Conservation (phyloP, 192 early-diverging fungal species). For the Coemansia guatemalensis region DNA sequence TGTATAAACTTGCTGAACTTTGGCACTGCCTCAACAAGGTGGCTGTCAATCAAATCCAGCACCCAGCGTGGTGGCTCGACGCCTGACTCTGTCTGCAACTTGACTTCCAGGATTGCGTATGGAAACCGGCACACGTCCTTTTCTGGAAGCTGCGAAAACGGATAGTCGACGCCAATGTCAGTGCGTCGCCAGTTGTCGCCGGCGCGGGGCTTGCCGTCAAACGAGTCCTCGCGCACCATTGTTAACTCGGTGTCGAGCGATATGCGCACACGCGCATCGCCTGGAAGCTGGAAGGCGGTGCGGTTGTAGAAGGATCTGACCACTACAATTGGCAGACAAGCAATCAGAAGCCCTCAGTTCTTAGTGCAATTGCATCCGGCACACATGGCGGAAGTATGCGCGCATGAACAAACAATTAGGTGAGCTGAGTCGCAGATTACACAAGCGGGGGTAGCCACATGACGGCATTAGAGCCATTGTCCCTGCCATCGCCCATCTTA, state of each 20-base stretch:
- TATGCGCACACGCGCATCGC: conserved; percentile 88
- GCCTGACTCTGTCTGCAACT: conserved; percentile 92
- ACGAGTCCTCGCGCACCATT: conserved; percentile 93
- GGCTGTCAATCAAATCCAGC: conserved; percentile 81
- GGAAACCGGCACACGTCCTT: conserved; percentile 85
- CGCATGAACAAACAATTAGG: background rate
- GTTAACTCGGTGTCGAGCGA: conserved; percentile 94
- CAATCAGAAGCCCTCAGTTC: conserved; percentile 1
- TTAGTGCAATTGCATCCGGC: background rate
- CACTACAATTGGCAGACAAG: conserved; percentile 35
- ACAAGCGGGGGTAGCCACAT: background rate
- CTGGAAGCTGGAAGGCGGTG: conserved; percentile 97
- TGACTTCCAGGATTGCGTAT: conserved; percentile 96
- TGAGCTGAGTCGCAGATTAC: too few species aligned
- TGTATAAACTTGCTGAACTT: conserved; percentile 99
- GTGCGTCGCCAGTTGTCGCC: conserved; percentile 88
- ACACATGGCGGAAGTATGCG: background rate
- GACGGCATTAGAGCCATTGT: conserved; percentile 3
- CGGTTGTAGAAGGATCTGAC: conserved; percentile 95
- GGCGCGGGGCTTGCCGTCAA: conserved; percentile 64
- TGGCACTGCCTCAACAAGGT: conserved; percentile 90
- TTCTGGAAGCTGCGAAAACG: conserved; percentile 79
- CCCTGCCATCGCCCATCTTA: too few species aligned
- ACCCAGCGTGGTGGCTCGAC: conserved; percentile 94
- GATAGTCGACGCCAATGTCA: conserved; percentile 76